Evolutionary conservation across 345 rosid genomes (phyloP).

Genomic region (Leavenworthia alabamica): DNA sequence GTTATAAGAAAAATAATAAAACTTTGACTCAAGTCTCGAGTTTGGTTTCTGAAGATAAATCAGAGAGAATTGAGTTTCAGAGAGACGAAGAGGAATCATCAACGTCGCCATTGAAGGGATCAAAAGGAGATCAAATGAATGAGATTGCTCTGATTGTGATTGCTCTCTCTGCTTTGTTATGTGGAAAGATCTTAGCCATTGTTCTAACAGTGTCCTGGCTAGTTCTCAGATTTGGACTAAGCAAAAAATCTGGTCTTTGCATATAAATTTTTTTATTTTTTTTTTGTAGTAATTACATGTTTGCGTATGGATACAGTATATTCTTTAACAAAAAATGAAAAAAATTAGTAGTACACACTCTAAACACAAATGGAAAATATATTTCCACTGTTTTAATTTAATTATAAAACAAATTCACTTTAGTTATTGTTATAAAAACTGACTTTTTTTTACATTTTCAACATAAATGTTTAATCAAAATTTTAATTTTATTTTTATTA

Average conservation of each 20-base stretch:
- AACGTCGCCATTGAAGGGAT: neutral
- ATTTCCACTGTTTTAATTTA: too few species aligned
- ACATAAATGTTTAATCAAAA: too few species aligned
- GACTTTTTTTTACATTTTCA: too few species aligned
- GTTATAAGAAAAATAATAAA: constrained; percentile 27
- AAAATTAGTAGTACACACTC: too few species aligned
- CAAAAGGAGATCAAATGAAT: constrained; percentile 29
- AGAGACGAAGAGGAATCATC: neutral
- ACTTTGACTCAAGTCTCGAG: constrained; percentile 12
- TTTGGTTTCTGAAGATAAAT: constrained; percentile 12
- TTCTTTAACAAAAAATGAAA: too few species aligned
- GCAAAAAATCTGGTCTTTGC: constrained; percentile 5
- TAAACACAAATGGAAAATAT: too few species aligned
- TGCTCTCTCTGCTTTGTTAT: constrained; percentile 47
- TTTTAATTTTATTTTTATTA: too few species aligned
- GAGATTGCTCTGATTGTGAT: constrained; percentile 33
- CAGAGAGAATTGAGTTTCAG: neutral
- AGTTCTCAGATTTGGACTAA: constrained; percentile 14
- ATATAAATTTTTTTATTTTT: neutral
- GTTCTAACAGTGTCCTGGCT: constrained; percentile 41
- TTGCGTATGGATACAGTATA: neutral
- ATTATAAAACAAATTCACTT: too few species aligned
- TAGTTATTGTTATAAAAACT: too few species aligned
- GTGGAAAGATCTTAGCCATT: constrained; percentile 56
- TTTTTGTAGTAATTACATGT: neutral